These are phyloP conservation scores for Plasmodiophora brassicae DNA, from an alignment of 208 protist genomes.

Conservation along the genomic window DNA sequence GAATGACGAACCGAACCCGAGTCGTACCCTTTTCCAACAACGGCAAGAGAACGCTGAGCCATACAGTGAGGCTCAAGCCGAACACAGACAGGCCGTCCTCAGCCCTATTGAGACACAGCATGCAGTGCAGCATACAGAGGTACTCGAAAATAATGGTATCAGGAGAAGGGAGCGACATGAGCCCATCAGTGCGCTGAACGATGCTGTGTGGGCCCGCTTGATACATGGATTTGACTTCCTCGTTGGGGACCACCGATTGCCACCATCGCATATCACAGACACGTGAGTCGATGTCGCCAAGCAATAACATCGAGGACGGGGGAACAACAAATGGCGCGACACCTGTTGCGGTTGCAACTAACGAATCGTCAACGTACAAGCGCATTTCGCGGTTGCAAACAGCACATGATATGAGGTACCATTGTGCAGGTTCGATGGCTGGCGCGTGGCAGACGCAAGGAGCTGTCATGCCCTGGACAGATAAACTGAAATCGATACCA, in stretches of 20 bases:
- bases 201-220: neutral
- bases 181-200: neutral
- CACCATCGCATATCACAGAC: neutral
- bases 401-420: too few relatives aligned
- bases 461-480: too few relatives aligned
- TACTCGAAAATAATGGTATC: neutral
- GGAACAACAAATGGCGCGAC: too few relatives aligned
- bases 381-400: too few relatives aligned
- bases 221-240: neutral
- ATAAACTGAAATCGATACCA: too few relatives aligned
- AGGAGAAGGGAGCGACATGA: neutral
- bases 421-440: too few relatives aligned
- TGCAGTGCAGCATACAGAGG: slow-evolving; percentile 7
- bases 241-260: neutral
- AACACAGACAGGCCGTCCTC: neutral
- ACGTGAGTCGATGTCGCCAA: neutral
- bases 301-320: too few relatives aligned
- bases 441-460: too few relatives aligned
- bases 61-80: too few relatives aligned
- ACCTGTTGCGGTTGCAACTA: too few relatives aligned
- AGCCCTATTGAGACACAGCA: neutral
- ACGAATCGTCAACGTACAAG: too few relatives aligned
- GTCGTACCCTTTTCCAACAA: neutral
- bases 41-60: neutral
- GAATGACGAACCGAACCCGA: neutral